Percentiles rank a stretch among this genome's conserved stretches.
phyloP scores from a whole-genome alignment of 2,329 filamentous ascomycete species.

The Neonectria sp. region DNA sequence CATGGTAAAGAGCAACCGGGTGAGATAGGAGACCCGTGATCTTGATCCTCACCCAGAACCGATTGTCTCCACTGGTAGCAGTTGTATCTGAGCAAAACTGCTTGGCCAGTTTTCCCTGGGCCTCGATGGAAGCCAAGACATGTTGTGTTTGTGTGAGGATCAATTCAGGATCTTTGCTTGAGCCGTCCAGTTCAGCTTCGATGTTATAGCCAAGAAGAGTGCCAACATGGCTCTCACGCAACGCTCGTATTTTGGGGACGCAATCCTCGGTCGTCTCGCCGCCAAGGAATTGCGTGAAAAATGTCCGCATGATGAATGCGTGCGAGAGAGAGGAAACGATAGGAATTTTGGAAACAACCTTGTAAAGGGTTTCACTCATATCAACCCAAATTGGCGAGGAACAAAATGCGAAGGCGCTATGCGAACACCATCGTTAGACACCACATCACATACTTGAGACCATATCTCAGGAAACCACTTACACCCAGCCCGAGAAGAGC shows the following conservation, averaged over 20 bases:
- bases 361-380: slow-evolving; percentile 37
- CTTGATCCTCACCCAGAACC: slow-evolving; percentile 40
- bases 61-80: slow-evolving; percentile 33
- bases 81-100: slow-evolving; percentile 26
- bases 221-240: slow-evolving; percentile 32
- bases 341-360: slow-evolving; percentile 32
- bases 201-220: slow-evolving; percentile 43
- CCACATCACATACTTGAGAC: not conserved
- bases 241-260: slow-evolving; percentile 37
- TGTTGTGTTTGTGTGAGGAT: slow-evolving; percentile 35
- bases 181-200: slow-evolving; percentile 39
- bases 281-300: slow-evolving; percentile 42
- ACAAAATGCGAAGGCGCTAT: slow-evolving; percentile 39
- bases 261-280: slow-evolving; percentile 31
- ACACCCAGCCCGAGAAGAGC: slow-evolving; percentile 25
- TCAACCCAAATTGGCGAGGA: slow-evolving; percentile 41
- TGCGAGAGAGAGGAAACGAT: slow-evolving; percentile 35
- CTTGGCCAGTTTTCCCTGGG: slow-evolving; percentile 34
- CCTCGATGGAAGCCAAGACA: slow-evolving; percentile 36
- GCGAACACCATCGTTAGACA: not conserved
- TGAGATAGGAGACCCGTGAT: slow-evolving; percentile 38
- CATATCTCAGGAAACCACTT: not conserved
- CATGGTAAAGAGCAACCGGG: slow-evolving; percentile 32
- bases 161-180: slow-evolving; percentile 40
- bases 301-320: slow-evolving; percentile 34